Evolutionary conservation across 2,329 filamentous ascomycete species (phyloP), one percentile per base, ranked within the genome.

Genomic region (Rhinocladiella similis): DNA sequence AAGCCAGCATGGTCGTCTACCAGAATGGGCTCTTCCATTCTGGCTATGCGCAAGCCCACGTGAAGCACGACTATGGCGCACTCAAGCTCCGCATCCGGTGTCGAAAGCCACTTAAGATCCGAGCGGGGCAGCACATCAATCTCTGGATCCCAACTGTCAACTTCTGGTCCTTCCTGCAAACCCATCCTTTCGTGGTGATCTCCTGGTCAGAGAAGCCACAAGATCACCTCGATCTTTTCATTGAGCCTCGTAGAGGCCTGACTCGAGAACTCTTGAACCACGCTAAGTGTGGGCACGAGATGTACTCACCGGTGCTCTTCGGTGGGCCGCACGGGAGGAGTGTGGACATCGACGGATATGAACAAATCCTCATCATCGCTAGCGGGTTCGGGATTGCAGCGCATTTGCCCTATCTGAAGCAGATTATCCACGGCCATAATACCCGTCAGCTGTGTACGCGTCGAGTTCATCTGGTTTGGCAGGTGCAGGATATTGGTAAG

Each of bases 351-450:
- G 53, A 59, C 9, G 52, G 67, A 9, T 74, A 69, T 60, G 62
- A 72, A 56, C 72, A 52, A 13, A 60, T 71, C 33, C 47, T 75
- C 3, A 62, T 71, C 49, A 53, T 75, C 10, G 66, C 69, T 10
- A 72, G 60, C 50, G 65, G 65, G 25, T 68, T 68, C n/a, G n/a
- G n/a, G n/a, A n/a, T n/a, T n/a, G n/a, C n/a, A n/a, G n/a, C n/a
- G n/a, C n/a, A n/a, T n/a, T 61, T 74, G 43, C 66, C 65, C 19
- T 71, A 73, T 58, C 57, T 75, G 3, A 72, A 70, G 54, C 55
- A 73, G 61, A 63, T 74, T 13, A 68, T 76, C 41, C 57, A 72
- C 46, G 61, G 67, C 18, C 72, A 72, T 53, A 70, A 72, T 42
- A 67, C 67, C 22, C 65, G 58, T 43, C 65, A 63, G 25, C 59